Percentiles rank a stretch among this genome's conserved stretches.
phyloP scores from a whole-genome alignment of 345 rosid genomes.

The Salix viminalis region DNA sequence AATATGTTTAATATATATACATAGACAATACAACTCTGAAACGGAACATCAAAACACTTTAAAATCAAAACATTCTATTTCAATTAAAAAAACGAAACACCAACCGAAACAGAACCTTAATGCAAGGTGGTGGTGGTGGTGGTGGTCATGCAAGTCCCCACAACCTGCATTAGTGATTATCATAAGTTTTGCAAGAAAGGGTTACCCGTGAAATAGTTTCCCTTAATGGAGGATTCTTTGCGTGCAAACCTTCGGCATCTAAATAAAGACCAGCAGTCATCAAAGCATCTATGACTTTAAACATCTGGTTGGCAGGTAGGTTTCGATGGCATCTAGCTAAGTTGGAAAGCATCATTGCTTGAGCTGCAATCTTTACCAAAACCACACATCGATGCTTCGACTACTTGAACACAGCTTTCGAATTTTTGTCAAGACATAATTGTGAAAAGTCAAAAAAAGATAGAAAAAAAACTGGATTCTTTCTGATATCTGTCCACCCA shows the following conservation, averaged over 20 bases:
- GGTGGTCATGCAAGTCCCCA: not conserved
- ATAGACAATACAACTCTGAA: accelerated
- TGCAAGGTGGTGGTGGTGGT: not conserved
- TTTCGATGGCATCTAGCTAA: not conserved
- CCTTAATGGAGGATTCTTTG: not conserved
- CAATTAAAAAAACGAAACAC: too few species aligned
- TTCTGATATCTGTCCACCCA: not conserved
- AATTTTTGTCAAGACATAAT: not conserved
- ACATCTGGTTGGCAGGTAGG: not conserved
- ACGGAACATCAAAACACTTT: accelerated
- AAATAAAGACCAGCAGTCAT: not conserved
- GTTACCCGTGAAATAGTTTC: not conserved
- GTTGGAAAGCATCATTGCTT: not conserved
- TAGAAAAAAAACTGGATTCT: not conserved
- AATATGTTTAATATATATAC: too few species aligned
- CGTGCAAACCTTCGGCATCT: not conserved
- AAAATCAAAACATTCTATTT: accelerated
- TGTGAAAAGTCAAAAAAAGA: not conserved
- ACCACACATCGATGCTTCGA: not conserved
- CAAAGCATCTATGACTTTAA: not conserved
- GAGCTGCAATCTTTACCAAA: not conserved
- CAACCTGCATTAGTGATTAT: not conserved
- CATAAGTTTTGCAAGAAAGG: not conserved
- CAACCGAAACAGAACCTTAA: accelerated
- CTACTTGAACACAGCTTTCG: not conserved